Evolutionary conservation across 2,329 filamentous ascomycete species (phyloP), one percentile per base, ranked within the genome.

Genomic region (Fusarium palustre): DNA sequence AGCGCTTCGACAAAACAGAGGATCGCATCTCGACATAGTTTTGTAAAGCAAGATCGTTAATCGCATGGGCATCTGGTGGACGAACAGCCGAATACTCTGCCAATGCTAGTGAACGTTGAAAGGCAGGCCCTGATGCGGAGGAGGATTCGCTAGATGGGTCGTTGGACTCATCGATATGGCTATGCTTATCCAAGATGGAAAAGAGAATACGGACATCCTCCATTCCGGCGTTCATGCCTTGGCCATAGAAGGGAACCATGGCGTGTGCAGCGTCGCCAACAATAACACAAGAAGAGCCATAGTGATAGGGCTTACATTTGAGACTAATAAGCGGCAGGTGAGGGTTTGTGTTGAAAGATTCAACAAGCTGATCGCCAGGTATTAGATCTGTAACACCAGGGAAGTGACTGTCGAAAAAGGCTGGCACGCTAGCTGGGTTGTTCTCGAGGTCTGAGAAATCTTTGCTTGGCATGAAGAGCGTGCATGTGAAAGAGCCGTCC

Each of bases 161-260:
- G 54, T 85, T 85, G 55, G 80, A 80, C 45, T 86, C 83, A 22
- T 79, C 75, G 9, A 81, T 73, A 36, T 78, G 79, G 2, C 84
- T 81, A 70, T 94, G 84, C 70, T 88, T 87, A 79, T 97, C 94
- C 2, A 98, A 84, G 43, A 91, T 85, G 1, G 90, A 88, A 79
- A 97, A 99, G 1, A 99, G 87, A 7, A 97, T 90, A 10, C 92
- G 90, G 15, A 99, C 94, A 74, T 97, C 95, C 81, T 99, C 96
- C 42, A 99, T 88, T 1, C 96, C 96, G 0, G 96, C 92, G 76
- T 99, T 99, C 90, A 99, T 97, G 38, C 96, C 96, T 79, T 99
- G 96, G 0, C 96, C 96, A 79, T 98, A 99, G 80, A 99, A 99
- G 0, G 96, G 96, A 0, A 99, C 94, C 90, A 99, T 97, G 59